These are phyloP conservation scores for Aspergillus brunneoviolaceus DNA, from an alignment of 2,329 filamentous ascomycete species.

Conservation along the genomic window DNA sequence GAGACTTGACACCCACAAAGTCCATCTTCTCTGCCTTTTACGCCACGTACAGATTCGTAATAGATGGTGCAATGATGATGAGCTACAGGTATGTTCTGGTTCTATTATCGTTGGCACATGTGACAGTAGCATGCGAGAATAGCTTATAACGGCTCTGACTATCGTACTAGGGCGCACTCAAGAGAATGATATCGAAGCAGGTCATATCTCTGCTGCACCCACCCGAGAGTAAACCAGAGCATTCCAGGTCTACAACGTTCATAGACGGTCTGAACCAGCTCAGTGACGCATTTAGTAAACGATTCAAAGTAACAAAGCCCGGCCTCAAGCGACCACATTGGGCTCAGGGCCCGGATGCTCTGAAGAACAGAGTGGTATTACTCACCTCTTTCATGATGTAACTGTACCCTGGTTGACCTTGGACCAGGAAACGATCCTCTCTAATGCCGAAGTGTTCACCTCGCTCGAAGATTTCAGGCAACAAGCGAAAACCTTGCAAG, in stretches of 20 bases:
- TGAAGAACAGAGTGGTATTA: slow-evolving; percentile 53
- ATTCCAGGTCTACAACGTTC: slow-evolving; percentile 72
- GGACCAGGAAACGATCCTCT: slow-evolving; percentile 54
- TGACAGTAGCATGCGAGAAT: not conserved
- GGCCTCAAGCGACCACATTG: slow-evolving; percentile 72
- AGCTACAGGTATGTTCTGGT: slow-evolving; percentile 57
- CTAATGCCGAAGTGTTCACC: slow-evolving; percentile 65
- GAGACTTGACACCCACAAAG: slow-evolving; percentile 78
- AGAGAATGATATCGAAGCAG: slow-evolving; percentile 64
- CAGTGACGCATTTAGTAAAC: slow-evolving; percentile 64
- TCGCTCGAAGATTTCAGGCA: slow-evolving; percentile 71
- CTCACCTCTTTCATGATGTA: slow-evolving; percentile 14
- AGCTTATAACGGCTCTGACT: not conserved
- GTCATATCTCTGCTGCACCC: slow-evolving; percentile 69
- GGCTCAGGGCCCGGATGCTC: slow-evolving; percentile 65
- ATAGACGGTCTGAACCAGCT: slow-evolving; percentile 74
- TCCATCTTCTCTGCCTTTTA: slow-evolving; percentile 79
- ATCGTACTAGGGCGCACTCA: slow-evolving; percentile 47
- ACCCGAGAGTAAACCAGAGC: slow-evolving; percentile 66
- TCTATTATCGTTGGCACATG: not conserved
- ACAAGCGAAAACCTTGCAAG: slow-evolving; percentile 67
- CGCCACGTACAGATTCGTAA: slow-evolving; percentile 77
- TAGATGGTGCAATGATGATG: slow-evolving; percentile 78
- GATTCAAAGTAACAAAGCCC: slow-evolving; percentile 68
- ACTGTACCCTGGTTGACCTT: slow-evolving; percentile 15